Evolutionary conservation across 179 eudicot species (phyloP), one percentile per base, ranked within the genome.

Genomic region (Sideroxylon spinosum): DNA sequence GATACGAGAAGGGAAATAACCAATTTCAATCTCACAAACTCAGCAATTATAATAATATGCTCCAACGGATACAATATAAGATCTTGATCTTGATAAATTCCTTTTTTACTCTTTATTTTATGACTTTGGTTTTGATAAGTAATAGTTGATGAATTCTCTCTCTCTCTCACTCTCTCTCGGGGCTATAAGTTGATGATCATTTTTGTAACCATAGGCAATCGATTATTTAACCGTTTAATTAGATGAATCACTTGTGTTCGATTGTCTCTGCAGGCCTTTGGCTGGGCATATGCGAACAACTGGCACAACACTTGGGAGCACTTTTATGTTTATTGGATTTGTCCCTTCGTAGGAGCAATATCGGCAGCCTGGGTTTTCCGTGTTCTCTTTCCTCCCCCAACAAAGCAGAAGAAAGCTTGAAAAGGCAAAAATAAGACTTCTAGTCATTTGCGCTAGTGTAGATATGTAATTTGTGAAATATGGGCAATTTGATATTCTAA

Each of bases 241-340:
- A 6, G 19, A 37, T 22, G 50, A 25, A 2, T 50, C 16, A 76
- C 48, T 19, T 14, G 3, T 61, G 75, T 49, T 72, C n/a, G 55
- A 68, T 28, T 71, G 57, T 60, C 66, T 79, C 20, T 85, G 83
- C 87, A 92, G 98, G 98, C 97, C 70, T 94, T 91, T 84, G 98
- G 97, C 59, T 94, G 97, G 97, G 97, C 98, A 60, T 94, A 92
- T 75, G 75, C 90, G 32, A 89, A 87, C 76, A 87, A 91, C n/a
- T 57, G 44, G 79, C 98, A 94, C 82, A 80, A 91, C 85, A 89
- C 98, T 50, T 94, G 96, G 96, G 97, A 92, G 75, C 97, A 94
- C 48, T 82, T 94, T 52, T 92, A 92, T 65, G 98, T 94, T 3
- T 92, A 91, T 81, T 94, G 98, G 98, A 92, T 94, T 32, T 87